Conservation (phyloP, 106 monocot genomes). For the Dioscorea alata region DNA sequence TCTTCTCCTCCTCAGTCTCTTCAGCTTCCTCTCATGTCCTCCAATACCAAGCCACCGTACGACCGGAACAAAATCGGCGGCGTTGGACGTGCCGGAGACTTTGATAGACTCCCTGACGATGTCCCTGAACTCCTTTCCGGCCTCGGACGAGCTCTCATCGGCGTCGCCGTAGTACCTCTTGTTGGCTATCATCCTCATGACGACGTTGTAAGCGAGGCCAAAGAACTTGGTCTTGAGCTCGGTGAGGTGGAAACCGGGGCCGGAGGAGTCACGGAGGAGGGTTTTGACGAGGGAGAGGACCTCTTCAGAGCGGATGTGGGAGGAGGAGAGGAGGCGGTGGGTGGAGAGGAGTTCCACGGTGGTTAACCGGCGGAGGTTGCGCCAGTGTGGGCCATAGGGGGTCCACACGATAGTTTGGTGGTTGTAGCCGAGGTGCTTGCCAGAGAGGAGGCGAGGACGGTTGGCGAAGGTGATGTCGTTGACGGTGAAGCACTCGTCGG, state of each 20-base stretch:
- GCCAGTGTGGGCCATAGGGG: conserved; percentile 10
- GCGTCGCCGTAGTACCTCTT: not conserved
- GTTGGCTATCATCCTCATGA: conserved; percentile 4
- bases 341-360: conserved; percentile 3
- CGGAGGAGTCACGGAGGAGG: not conserved
- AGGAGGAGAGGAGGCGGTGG: not conserved
- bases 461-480: conserved; percentile 10
- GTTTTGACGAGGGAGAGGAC: not conserved
- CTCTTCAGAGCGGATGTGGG: not conserved
- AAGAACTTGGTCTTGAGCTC: not conserved
- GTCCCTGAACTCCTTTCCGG: not conserved
- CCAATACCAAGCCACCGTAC: not conserved
- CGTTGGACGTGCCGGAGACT: not conserved
- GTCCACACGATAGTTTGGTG: not conserved
- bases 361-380: conserved; percentile 8
- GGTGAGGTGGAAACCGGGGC: not conserved
- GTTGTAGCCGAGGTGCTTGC: conserved; percentile 8
- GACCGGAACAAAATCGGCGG: not conserved
- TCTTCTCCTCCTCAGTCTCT: not conserved
- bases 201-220: conserved; percentile 4
- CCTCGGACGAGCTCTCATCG: not conserved
- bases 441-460: not conserved
- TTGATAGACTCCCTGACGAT: not conserved
- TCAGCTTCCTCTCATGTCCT: not conserved
- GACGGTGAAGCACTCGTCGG: not conserved